Base-by-base conservation (phyloP, 345 rosid genomes). In the Aquilaria yunnanensis region DNA sequence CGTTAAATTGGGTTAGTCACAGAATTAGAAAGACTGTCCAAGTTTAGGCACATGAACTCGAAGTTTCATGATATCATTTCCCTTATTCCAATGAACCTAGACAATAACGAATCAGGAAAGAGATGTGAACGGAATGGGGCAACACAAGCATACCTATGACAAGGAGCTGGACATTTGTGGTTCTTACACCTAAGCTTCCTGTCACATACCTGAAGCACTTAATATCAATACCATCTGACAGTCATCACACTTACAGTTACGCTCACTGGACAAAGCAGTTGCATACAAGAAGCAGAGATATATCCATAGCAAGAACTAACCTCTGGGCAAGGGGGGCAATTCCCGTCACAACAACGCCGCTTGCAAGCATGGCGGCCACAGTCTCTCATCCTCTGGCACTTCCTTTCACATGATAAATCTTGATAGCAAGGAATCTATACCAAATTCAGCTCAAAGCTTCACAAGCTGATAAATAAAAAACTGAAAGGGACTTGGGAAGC, bases 361-460 rank as follows among this genome's bases (percentile, higher is more conserved):
- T 72, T 90, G 77, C 97, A 93, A 64, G 96, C 89, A 85, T 90
- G 98, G 14, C 90, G 83, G 56, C 87, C 95, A 66, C 95, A 90
- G 70, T 88, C 95, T 74, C 98, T 87, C 78, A 69, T 47, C 70
- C 72, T 82, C 72, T 81, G 86, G 69, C 97, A 90, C 79, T 81
- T 90, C 72, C 96, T 88, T 63, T 93, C 97, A 63, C 97, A 93
- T 2, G 81, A 70, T 81, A 90, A 74, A 67, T 88, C 92, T 90
- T 93, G 98, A 85, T 82, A 85, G 85, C 97, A 88, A 74, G 97
- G 97, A 83, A 90, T 89, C 86, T 77, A 83, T 69, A 64, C 72
- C 67, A 76, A 56, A 61, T 55, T 69, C 70, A 69, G 67, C 72
- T 57, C 69, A 55, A 47, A 50, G 41, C 16, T 16, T 56, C 75